These are phyloP conservation scores for Heliocybe sulcata DNA, from an alignment of 1,284 basidiomycete species.

Conservation along the genomic window DNA sequence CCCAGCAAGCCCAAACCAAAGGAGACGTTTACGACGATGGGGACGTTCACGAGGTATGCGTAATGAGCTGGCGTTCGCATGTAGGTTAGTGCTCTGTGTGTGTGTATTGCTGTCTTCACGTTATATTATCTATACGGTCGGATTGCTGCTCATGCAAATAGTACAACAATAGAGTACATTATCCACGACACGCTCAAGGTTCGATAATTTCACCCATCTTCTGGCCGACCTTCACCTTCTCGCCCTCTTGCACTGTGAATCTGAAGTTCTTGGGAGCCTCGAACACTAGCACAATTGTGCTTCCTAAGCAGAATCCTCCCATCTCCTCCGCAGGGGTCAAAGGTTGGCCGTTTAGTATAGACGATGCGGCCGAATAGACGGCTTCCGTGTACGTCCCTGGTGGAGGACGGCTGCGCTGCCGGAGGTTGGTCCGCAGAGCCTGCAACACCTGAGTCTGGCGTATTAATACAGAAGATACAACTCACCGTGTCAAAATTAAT, in stretches of 20 bases:
- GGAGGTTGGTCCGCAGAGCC: slow-evolving; percentile 79
- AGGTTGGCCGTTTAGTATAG: slow-evolving; percentile 85
- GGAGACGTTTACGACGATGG: slow-evolving; percentile 80
- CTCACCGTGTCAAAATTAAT: slow-evolving; percentile 90
- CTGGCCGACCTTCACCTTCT: slow-evolving; percentile 89
- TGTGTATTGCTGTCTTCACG: neutral
- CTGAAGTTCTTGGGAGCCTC: slow-evolving; percentile 87
- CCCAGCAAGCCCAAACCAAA: slow-evolving; percentile 47
- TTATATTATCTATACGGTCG: too few species aligned
- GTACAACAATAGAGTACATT: too few species aligned
- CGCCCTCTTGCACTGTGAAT: slow-evolving; percentile 75
- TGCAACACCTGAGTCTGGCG: slow-evolving; percentile 17
- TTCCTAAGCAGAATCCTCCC: slow-evolving; percentile 95
- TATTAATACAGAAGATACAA: neutral
- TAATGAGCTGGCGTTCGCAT: neutral
- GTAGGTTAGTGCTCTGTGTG: neutral
- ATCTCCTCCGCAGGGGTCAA: slow-evolving; percentile 87
- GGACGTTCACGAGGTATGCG: slow-evolving; percentile 59
- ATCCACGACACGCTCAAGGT: too few species aligned
- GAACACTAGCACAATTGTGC: slow-evolving; percentile 95
- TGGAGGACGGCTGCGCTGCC: slow-evolving; percentile 52
- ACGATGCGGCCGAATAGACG: slow-evolving; percentile 77
- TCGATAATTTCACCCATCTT: slow-evolving; percentile 47
- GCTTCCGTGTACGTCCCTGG: slow-evolving; percentile 92
- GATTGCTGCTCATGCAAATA: too few species aligned